A percentile compares a stretch with the other conserved stretches of the same genome.
Conservation (phyloP, 495 filamentous ascomycete species). For the Penicillium antarcticum region DNA sequence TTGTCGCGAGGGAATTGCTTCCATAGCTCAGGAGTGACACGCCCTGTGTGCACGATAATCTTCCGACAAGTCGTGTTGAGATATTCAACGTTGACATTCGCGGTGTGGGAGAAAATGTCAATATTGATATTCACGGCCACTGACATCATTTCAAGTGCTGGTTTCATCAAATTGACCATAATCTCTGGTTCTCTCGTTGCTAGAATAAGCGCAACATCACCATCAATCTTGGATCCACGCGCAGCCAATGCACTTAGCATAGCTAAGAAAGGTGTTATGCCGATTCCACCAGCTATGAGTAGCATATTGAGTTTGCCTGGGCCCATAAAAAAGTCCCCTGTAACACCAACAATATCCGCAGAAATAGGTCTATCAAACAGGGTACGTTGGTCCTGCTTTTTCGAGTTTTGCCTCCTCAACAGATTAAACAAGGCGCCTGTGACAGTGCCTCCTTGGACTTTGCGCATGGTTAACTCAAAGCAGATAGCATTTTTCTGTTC, state of each 20-base stretch:
- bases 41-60: conserved; percentile 4
- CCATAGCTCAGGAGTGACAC: conserved; percentile 3
- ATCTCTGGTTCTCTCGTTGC: conserved; percentile 13
- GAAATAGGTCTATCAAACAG: neutral
- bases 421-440: conserved; percentile 16
- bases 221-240: neutral
- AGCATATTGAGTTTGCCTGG: neutral
- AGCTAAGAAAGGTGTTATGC: conserved; percentile 15
- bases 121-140: neutral
- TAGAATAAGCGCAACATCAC: conserved; percentile 5
- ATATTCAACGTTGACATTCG: neutral
- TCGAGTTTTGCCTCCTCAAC: neutral
- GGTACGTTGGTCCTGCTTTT: neutral
- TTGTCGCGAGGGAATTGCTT: neutral
- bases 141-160: conserved; percentile 3
- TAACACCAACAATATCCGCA: conserved; percentile 16
- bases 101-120: conserved; percentile 1
- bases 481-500: conserved; percentile 4
- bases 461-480: conserved; percentile 19
- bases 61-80: neutral
- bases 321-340: conserved; percentile 12
- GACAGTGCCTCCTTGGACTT: conserved; percentile 11
- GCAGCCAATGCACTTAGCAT: conserved; percentile 11
- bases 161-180: conserved; percentile 6
- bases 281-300: conserved; percentile 16